Evolutionary conservation across 2,329 filamentous ascomycete genomes (phyloP).

Genomic region (Arthrobotrys iridis): DNA sequence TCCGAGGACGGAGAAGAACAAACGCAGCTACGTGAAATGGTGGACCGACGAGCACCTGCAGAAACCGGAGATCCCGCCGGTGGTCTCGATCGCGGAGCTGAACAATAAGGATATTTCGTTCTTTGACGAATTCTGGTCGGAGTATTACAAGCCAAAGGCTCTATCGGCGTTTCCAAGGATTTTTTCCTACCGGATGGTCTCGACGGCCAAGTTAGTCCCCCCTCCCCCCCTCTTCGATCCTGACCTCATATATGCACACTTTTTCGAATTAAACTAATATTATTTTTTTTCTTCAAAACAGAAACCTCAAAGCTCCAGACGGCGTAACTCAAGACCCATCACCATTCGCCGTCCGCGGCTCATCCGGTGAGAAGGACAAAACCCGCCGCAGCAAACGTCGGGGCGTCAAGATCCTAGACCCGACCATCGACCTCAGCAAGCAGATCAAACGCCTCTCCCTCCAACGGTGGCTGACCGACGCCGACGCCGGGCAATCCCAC

Average conservation of each 20-base stretch:
- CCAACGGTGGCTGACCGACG: constrained; percentile 68
- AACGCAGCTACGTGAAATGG: constrained; percentile 86
- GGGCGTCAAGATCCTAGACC: constrained; percentile 33
- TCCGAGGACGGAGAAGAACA: constrained; percentile 70
- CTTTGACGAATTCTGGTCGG: constrained; percentile 78
- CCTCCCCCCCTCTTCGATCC: constrained; percentile 66
- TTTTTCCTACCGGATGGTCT: constrained; percentile 91
- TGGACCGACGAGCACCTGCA: constrained; percentile 79
- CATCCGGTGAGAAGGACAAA: constrained; percentile 57
- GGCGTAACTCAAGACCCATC: constrained; percentile 87
- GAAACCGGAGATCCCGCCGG: constrained; percentile 67
- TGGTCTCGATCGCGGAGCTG: constrained; percentile 56
- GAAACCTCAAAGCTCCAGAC: constrained; percentile 75
- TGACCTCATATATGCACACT: too few species aligned
- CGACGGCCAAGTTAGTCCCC: constrained; percentile 83
- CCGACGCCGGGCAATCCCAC: constrained; percentile 62
- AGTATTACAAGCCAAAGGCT: constrained; percentile 90
- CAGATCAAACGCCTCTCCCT: constrained; percentile 66
- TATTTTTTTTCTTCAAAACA: not conserved
- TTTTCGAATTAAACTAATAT: not conserved
- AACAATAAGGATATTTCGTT: constrained; percentile 42
- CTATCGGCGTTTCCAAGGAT: constrained; percentile 91
- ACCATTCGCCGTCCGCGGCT: constrained; percentile 69
- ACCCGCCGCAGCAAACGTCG: constrained; percentile 31
- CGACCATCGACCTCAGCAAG: constrained; percentile 34